These are phyloP conservation scores for Mycena crocata DNA, from an alignment of 768 basidiomycete genomes.

Conservation along the genomic window DNA sequence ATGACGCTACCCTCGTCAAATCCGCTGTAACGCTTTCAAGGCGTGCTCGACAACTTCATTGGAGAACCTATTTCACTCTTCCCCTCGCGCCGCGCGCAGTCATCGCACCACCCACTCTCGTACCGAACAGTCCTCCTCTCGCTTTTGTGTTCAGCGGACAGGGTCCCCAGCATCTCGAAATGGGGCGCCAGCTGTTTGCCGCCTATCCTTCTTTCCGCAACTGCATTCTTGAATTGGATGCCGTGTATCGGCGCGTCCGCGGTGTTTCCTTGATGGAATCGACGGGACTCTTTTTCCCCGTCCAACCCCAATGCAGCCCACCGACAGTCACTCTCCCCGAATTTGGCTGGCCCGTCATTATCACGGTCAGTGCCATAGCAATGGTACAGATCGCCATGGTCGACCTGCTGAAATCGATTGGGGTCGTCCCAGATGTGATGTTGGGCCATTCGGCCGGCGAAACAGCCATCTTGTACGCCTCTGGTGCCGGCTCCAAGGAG, in stretches of 20 bases:
- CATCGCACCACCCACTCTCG: conserved; percentile 23
- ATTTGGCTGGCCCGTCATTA: conserved; percentile 33
- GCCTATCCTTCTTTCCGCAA: conserved; percentile 41
- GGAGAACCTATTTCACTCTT: conserved; percentile 25
- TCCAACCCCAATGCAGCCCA: not conserved
- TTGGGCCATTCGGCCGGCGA: conserved; percentile 52
- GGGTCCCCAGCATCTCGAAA: conserved; percentile 47
- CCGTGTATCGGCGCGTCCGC: conserved; percentile 30
- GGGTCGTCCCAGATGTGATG: conserved; percentile 40
- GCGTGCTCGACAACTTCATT: conserved; percentile 35
- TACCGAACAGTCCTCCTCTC: conserved; percentile 28
- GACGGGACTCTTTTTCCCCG: conserved; percentile 41
- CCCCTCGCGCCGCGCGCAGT: conserved; percentile 4
- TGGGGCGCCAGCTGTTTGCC: conserved; percentile 46
- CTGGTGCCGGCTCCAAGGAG: conserved; percentile 42
- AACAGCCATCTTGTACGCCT: conserved; percentile 46
- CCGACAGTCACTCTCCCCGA: not conserved
- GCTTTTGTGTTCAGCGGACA: conserved; percentile 50
- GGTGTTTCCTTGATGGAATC: conserved; percentile 42
- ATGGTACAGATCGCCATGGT: conserved; percentile 49
- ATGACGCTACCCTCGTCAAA: not conserved
- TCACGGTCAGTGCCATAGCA: conserved; percentile 40
- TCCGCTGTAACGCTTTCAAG: conserved; percentile 19
- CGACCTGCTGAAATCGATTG: conserved; percentile 40
- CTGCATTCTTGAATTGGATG: conserved; percentile 43